Percentiles rank a stretch among this genome's conserved stretches.
Conservation (phyloP, 2,329 filamentous ascomycete species). For the Xylaria digitata region DNA sequence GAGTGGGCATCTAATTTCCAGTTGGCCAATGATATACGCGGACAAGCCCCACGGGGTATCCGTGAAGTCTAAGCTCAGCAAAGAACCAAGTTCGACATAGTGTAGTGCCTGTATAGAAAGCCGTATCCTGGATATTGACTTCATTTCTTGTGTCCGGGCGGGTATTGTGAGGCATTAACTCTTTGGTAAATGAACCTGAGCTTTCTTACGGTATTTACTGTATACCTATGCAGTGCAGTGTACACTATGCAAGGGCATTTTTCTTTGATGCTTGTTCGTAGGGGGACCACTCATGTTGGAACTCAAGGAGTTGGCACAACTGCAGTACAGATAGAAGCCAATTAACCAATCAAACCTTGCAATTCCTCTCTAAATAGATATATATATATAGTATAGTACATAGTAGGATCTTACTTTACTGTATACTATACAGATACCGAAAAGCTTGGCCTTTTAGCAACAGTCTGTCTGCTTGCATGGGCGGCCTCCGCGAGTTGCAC, state of each 20-base stretch:
- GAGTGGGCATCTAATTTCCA: constrained; percentile 35
- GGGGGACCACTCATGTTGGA: too few relatives aligned
- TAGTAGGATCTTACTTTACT: too few relatives aligned
- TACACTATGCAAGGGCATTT: too few relatives aligned
- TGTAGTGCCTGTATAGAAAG: too few relatives aligned
- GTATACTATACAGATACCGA: neutral
- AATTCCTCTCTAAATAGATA: too few relatives aligned
- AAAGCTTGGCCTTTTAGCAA: constrained; percentile 1
- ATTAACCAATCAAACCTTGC: neutral
- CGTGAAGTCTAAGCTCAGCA: neutral
- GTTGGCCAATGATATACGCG: constrained; percentile 15
- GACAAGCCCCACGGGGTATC: constrained; percentile 17
- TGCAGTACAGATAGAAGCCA: neutral
- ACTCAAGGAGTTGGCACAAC: neutral
- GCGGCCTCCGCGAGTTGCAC: neutral
- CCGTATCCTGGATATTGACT: neutral
- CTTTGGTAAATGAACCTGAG: too few relatives aligned
- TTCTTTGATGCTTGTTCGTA: too few relatives aligned
- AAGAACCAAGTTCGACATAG: too few relatives aligned
- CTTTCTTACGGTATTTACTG: too few relatives aligned
- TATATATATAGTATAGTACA: too few relatives aligned
- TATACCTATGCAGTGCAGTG: too few relatives aligned
- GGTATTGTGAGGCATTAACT: constrained; percentile 6
- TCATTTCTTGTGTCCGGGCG: neutral
- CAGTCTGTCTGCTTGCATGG: constrained; percentile 1